A percentile compares a stretch with the other conserved stretches of the same genome.
phyloP scores from a whole-genome alignment of 805 yeast species.

The Priceomyces castillae region DNA sequence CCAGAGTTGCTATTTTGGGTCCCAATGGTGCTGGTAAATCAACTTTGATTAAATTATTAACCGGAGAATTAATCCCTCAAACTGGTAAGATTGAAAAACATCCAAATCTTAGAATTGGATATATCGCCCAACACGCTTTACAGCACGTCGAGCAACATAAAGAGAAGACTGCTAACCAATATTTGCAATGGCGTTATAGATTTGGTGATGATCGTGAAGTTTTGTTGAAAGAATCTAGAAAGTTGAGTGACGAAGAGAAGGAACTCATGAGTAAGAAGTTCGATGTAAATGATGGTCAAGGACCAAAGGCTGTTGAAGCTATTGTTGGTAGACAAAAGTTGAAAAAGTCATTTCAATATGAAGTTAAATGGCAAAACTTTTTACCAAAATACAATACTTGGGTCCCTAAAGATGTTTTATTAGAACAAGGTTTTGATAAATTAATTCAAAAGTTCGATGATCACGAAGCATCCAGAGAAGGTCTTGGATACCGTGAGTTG shows the following conservation, averaged over 20 bases:
- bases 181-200: slow-evolving; percentile 96
- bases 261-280: slow-evolving; percentile 74
- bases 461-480: slow-evolving; percentile 49
- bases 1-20: slow-evolving; percentile 94
- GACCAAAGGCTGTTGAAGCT: slow-evolving; percentile 86
- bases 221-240: slow-evolving; percentile 86
- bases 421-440: slow-evolving; percentile 57
- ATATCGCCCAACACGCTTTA: slow-evolving; percentile 97
- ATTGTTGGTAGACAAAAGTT: slow-evolving; percentile 95
- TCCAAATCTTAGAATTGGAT: slow-evolving; percentile 96
- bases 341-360: slow-evolving; percentile 96
- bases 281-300: slow-evolving; percentile 82
- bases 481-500: slow-evolving; percentile 50
- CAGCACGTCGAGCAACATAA: slow-evolving; percentile 97
- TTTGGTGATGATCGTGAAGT: slow-evolving; percentile 99
- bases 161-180: slow-evolving; percentile 97
- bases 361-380: slow-evolving; percentile 84
- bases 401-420: slow-evolving; percentile 79
- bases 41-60: slow-evolving; percentile 86
- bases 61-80: slow-evolving; percentile 87
- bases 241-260: slow-evolving; percentile 71
- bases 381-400: slow-evolving; percentile 91
- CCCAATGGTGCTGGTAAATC: slow-evolving; percentile 99
- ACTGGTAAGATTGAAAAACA: slow-evolving; percentile 94
- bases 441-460: slow-evolving; percentile 45